Base-by-base conservation (phyloP, 805 yeast genomes). In the Starmerella powellii region DNA sequence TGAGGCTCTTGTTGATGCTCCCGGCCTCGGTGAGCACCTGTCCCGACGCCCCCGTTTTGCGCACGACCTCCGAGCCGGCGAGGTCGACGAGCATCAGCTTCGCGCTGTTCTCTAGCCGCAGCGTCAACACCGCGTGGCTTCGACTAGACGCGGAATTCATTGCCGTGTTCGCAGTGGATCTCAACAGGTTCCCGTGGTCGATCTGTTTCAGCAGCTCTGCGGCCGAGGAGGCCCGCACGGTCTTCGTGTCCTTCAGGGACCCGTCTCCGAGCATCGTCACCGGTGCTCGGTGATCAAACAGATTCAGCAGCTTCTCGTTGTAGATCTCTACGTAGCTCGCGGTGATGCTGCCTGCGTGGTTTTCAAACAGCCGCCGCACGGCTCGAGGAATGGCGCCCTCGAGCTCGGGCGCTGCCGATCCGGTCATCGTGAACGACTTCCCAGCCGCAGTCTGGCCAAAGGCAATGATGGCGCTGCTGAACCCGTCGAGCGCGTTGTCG, bases 381-480 rank as follows among this genome's bases (percentile, higher is more conserved):
- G 82, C 73, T 19, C 91, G 65, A 0, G 93, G 93, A n/a, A 80
- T 76, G 20, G 46, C 27, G 80, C 66, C 6, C 94, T 94, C 32
- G 58, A 64, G 47, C 15, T 54, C n/a, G 12, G 15, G 31, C 52
- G 59, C 2, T 13, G 15, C 8, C n/a, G 65, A 54, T 1, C 91
- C 91, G 68, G 76, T 71, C 84, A 83, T 76, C 1, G 88, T 77
- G 53, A 71, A 72, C 0, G 88, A 71, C 56, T 81, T 82, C 8
- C 88, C 91, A 1, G 84, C 69, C 0, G 85, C 82, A 0, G 83
- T 76, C 53, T 79, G 88, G 4, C 93, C 94, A 57, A 80, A 83
- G 0, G 87, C 82, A 31, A 82, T 61, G 0, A 83, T 73, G 0
- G 88, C 73, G 10, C 85, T 82, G 56, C 80, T 80, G 54, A 74